Evolutionary conservation across 192 early-diverging fungal genomes (phyloP), one percentile per base, ranked within the genome.

Genomic region (Podila horticola): DNA sequence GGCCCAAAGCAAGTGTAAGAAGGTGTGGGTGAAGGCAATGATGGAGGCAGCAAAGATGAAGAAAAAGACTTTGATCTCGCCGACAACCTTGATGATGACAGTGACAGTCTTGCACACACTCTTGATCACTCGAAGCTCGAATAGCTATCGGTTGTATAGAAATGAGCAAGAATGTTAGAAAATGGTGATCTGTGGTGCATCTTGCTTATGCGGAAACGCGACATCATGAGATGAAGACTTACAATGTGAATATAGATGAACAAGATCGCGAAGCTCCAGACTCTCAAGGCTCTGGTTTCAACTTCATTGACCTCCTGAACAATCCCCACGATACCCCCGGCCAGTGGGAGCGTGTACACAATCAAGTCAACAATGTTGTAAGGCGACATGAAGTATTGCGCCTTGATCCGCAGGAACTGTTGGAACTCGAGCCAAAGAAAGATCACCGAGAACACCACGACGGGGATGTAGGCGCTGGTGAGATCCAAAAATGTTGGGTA

Each of bases 391-490:
- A 22, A 15, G 45, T 64, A 64, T 28, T 24, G 6, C 22, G 26
- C 22, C 28, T 22, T 9, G 63, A 41, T n/a, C 11, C 41, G 34
- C 19, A 50, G 26, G 10, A 55, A 3, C 55, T 75, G 67, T 41
- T 64, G 55, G 31, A 71, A 0, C n/a, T 77, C 74, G 58, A 77
- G 74, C 68, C 67, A 77, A 1, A 71, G 49, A 24, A 77, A 77
- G 33, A 71, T 33, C 1, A 19, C 57, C 12, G 64, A 48, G 38
- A 71, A 12, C 2, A 30, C 63, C 5, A 70, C 49, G 41, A 77
- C 71, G 7, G 69, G 63, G 26, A 77, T 61, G 41, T 66, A 77
- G 20, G 51, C n/a, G n/a, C n/a, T 26, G 28, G 9, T 4, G 26
- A 75, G 52, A 28, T 51, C 34, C 31, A 48, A 57, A 5, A 62